A percentile compares a stretch with the other conserved stretches of the same genome.
These are phyloP conservation scores for Hypoxylon trugodes DNA, from an alignment of 495 filamentous ascomycete genomes.

Conservation along the genomic window DNA sequence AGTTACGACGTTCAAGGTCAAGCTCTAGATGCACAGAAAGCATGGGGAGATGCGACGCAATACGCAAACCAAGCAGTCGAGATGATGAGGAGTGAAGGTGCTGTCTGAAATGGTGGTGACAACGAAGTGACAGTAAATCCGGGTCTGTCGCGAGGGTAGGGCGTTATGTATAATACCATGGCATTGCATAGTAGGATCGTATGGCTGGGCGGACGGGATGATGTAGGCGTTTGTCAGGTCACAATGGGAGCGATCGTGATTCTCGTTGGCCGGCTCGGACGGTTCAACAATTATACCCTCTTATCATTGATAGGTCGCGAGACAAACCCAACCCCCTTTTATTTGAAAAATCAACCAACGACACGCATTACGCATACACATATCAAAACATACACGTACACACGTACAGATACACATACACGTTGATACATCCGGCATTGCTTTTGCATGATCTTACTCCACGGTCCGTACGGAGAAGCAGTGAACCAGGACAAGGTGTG, in stretches of 20 bases:
- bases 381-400: no score
- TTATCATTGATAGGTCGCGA: slow-evolving; percentile 24
- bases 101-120: slow-evolving; percentile 17
- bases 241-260: slow-evolving; percentile 21
- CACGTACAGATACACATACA: no score
- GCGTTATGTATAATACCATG: slow-evolving; percentile 40
- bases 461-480: neutral
- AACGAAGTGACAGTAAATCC: slow-evolving; percentile 28
- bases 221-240: slow-evolving; percentile 21
- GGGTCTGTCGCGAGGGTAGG: slow-evolving; percentile 27
- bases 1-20: slow-evolving; percentile 78
- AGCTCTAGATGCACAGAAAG: slow-evolving; percentile 63
- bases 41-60: slow-evolving; percentile 42
- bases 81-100: slow-evolving; percentile 28
- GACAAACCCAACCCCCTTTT: neutral
- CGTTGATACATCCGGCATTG: neutral
- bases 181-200: slow-evolving; percentile 37
- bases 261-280: slow-evolving; percentile 31
- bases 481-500: slow-evolving; percentile 15
- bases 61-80: slow-evolving; percentile 40
- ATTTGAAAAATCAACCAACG: slow-evolving; percentile 20
- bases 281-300: slow-evolving; percentile 33
- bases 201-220: slow-evolving; percentile 22
- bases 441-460: slow-evolving; percentile 9
- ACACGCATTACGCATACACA: slow-evolving; percentile 8